Conservation (phyloP, 23 red algal species). For the Gracilaria vermiculophylla region DNA sequence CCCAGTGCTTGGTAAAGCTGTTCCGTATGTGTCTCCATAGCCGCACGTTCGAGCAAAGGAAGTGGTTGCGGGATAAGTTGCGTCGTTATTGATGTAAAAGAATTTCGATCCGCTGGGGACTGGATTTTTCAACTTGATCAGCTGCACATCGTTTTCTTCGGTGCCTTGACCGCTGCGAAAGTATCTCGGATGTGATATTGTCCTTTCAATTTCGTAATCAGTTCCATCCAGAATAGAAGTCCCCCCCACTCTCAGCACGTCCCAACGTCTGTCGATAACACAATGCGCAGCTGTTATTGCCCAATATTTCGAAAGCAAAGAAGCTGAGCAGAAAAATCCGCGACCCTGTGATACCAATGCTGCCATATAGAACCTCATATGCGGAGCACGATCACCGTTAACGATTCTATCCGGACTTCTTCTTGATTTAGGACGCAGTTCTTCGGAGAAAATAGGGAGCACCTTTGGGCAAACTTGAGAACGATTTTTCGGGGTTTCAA, state of each 20-base stretch:
- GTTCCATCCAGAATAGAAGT: neutral
- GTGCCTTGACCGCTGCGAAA: neutral
- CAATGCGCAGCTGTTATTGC: constrained; percentile 74
- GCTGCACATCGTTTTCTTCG: constrained; percentile 19
- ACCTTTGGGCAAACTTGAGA: neutral
- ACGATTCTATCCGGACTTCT: constrained; percentile 1
- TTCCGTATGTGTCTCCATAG: constrained; percentile 30
- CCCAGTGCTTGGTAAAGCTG: neutral
- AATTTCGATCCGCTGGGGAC: neutral
- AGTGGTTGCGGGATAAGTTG: constrained; percentile 1
- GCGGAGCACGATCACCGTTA: neutral
- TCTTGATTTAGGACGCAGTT: neutral
- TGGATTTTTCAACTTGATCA: neutral
- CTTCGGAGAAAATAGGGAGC: neutral
- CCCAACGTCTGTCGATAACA: neutral
- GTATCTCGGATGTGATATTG: constrained; percentile 1
- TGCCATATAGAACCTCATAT: constrained; percentile 1
- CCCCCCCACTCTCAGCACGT: neutral
- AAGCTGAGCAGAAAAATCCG: constrained; percentile 35
- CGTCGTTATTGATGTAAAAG: constrained; percentile 32
- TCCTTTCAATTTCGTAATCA: neutral
- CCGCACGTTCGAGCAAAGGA: constrained; percentile 35
- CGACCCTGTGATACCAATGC: neutral
- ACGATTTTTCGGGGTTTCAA: neutral
- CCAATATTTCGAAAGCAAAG: constrained; percentile 45